A percentile compares a stretch with the other conserved stretches of the same genome.
phyloP scores from a whole-genome alignment of 2,329 filamentous ascomycete species.

The Ceratocystis lukuohia region DNA sequence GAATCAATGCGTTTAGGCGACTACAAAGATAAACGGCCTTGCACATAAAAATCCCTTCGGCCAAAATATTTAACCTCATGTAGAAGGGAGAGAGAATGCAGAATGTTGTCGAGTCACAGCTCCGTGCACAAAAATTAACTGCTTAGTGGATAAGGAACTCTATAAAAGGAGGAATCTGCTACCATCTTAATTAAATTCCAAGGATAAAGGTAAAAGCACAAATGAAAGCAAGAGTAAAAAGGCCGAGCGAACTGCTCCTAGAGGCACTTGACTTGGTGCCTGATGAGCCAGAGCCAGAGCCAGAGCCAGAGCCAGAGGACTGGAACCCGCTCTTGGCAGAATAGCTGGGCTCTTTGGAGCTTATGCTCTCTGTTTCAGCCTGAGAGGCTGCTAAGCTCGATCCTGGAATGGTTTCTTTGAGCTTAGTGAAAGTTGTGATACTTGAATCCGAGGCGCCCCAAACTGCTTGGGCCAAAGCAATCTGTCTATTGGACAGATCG shows the following conservation, averaged over 20 bases:
- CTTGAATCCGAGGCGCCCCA: slow-evolving; percentile 41
- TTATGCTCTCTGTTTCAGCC: slow-evolving; percentile 4
- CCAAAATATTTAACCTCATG: too few species aligned
- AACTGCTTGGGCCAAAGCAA: slow-evolving; percentile 41
- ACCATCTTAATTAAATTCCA: neutral
- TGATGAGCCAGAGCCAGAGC: neutral
- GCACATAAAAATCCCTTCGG: too few species aligned
- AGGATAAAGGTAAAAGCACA: neutral
- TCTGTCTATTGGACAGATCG: slow-evolving; percentile 44
- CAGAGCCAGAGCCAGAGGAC: neutral
- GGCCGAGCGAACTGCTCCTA: neutral
- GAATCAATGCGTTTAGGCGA: too few species aligned
- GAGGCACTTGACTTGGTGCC: neutral
- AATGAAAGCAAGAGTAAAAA: neutral
- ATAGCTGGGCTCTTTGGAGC: slow-evolving; percentile 1
- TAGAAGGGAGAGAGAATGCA: too few species aligned
- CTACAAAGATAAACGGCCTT: too few species aligned
- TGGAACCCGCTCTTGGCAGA: slow-evolving; percentile 16
- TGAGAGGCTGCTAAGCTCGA: slow-evolving; percentile 2
- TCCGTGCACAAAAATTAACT: too few species aligned
- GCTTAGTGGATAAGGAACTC: too few species aligned
- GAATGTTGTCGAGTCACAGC: too few species aligned
- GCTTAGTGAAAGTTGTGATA: slow-evolving; percentile 37
- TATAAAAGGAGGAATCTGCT: neutral
- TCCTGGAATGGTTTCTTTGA: slow-evolving; percentile 35